Evolutionary conservation across 306 rosid species (phyloP), one percentile per base, ranked within the genome.

Genomic region (Fragaria nilgerrensis): DNA sequence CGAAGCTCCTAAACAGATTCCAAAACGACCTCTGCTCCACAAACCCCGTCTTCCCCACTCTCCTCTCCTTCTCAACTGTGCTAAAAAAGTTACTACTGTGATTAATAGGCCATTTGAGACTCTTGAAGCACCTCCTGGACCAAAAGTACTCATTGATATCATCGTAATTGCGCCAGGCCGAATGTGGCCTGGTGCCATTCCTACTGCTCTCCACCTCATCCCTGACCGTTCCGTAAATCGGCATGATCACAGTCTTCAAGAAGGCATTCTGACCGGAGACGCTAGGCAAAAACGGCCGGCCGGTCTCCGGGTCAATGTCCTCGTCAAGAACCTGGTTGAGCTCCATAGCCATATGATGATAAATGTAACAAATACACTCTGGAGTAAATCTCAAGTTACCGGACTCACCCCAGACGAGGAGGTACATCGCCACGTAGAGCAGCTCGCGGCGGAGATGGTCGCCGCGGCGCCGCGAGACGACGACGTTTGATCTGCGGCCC

Each of bases 1-100:
- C 98, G 72, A 94, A 94, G 78, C 96, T 90, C 89, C 96, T 81
- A 49, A 89, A 92, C 63, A 94, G 29, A 78, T 94, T 94, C 98
- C 97, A 94, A 73, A 94, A 94, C 11, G 98, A 90, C 88, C 98
- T 92, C 80, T 87, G 97, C 86, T 94, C 98, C 78, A 94, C 98
- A 75, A 89, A 94, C 16, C 98, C 98, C 0, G 98, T 94, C 91
- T 94, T 94, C 86, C 98, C 98, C 1, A 94, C 92, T 11, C 97
- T 83, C 62, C 17, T 77, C 0, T 9, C 73, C 86, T 92, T 94
- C 0, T 87, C 84, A 1, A 90, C 81, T 2, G 92, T 92, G 27
- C 87, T 85, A 22, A 94, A 82, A 81, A 94, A 94, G 72, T 91
- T 94, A 71, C 93, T 77, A 11, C 47, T 68, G 1, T 58, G 44